Conservation (phyloP, 257 asterid genomes). For the Cynanchum wilfordii region DNA sequence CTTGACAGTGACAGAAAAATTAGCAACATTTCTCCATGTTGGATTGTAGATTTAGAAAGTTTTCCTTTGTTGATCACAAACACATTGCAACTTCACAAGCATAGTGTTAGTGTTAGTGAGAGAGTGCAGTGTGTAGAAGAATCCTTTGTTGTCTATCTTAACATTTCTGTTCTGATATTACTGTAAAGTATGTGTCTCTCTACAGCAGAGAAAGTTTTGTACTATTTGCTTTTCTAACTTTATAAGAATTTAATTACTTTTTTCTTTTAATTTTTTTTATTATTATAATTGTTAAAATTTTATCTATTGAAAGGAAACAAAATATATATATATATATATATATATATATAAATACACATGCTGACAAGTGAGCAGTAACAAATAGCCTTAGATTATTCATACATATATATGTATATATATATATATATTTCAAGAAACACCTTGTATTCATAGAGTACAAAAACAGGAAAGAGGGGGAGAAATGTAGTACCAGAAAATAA, state of each 20-base stretch:
- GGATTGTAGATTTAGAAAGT: not conserved
- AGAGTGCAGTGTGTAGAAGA: not conserved
- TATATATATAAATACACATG: too few relatives aligned
- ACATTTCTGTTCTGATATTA: not conserved
- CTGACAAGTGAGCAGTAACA: too few relatives aligned
- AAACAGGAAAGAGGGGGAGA: too few relatives aligned
- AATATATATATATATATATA: too few relatives aligned
- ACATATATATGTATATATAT: too few relatives aligned
- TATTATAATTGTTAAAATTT: too few relatives aligned
- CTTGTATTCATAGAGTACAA: not conserved
- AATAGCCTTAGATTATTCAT: too few relatives aligned
- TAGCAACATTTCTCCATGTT: not conserved
- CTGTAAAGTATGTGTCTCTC: constrained; percentile 10
- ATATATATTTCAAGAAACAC: too few relatives aligned
- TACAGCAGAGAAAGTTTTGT: constrained; percentile 8
- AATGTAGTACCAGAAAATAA: too few relatives aligned
- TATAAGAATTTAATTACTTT: not conserved
- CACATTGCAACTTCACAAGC: not conserved
- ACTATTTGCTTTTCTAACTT: not conserved
- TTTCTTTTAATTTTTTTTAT: too few relatives aligned
- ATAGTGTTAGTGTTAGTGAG: not conserved
- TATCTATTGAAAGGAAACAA: too few relatives aligned
- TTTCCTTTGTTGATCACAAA: not conserved
- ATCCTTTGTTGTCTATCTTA: not conserved
- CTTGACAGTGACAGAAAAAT: not conserved